Conservation (phyloP, 371 early-diverging fungal genomes). For the Catenaria anguillulae region DNA sequence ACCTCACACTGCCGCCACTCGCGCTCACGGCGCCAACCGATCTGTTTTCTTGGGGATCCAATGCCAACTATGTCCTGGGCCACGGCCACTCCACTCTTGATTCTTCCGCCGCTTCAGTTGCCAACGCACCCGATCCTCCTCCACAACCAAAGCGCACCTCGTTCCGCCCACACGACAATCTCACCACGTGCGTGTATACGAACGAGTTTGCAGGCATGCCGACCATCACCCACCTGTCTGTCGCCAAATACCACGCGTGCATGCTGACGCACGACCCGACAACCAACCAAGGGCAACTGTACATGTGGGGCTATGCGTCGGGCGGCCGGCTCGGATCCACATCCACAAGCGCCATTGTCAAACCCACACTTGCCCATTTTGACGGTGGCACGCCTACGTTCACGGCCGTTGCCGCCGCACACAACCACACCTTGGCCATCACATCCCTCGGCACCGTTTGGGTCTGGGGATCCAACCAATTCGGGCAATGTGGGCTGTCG, state of each 20-base stretch:
- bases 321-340: too few species aligned
- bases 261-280: too few species aligned
- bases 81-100: constrained; percentile 48
- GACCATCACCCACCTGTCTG: constrained; percentile 23
- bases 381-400: constrained; percentile 25
- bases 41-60: constrained; percentile 61
- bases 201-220: constrained; percentile 13
- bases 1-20: constrained; percentile 14
- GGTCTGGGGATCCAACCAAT: constrained; percentile 16
- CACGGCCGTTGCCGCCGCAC: constrained; percentile 37
- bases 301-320: constrained; percentile 50
- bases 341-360: constrained; percentile 38
- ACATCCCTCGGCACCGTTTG: constrained; percentile 26
- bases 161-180: constrained; percentile 25
- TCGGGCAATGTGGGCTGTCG: constrained; percentile 4
- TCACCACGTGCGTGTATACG: constrained; percentile 10
- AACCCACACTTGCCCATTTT: constrained; percentile 33
- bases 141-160: constrained; percentile 39
- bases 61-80: constrained; percentile 51
- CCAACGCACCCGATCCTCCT: too few species aligned
- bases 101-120: too few species aligned
- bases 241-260: constrained; percentile 57
- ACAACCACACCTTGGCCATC: constrained; percentile 56
- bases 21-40: constrained; percentile 18
- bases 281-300: constrained; percentile 33